These are phyloP conservation scores for Leccinum obscurum DNA, from an alignment of 768 basidiomycete genomes.

Conservation along the genomic window DNA sequence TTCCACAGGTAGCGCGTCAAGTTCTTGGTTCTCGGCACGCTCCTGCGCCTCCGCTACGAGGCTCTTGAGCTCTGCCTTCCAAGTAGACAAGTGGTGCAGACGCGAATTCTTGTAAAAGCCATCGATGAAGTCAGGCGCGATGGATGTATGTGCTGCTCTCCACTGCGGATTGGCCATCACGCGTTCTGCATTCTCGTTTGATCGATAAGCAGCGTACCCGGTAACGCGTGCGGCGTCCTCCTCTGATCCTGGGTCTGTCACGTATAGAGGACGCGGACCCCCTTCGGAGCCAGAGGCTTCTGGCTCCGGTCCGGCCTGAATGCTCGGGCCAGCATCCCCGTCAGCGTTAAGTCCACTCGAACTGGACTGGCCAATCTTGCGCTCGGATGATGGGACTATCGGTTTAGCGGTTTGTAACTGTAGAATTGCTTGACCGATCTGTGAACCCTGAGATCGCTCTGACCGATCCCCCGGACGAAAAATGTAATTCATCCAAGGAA, in stretches of 20 bases:
- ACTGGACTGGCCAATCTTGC: neutral
- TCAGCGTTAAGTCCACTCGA: neutral
- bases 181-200: constrained; percentile 73
- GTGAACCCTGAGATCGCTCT: constrained; percentile 50
- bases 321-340: constrained; percentile 2
- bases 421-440: constrained; percentile 20
- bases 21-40: constrained; percentile 49
- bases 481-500: constrained; percentile 80
- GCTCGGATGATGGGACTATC: constrained; percentile 1
- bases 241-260: constrained; percentile 43
- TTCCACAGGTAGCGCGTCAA: constrained; percentile 8
- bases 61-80: constrained; percentile 86
- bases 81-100: constrained; percentile 87
- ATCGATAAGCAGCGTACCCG: constrained; percentile 63
- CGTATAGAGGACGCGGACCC: constrained; percentile 30
- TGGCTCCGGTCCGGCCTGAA: neutral
- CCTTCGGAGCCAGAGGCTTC: constrained; percentile 8
- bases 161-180: constrained; percentile 84
- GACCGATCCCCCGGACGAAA: constrained; percentile 50
- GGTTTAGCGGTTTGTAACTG: constrained; percentile 9
- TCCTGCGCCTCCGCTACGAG: constrained; percentile 82
- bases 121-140: constrained; percentile 83
- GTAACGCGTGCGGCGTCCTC: constrained; percentile 52
- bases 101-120: constrained; percentile 84
- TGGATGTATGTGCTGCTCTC: constrained; percentile 85